Base-by-base conservation (phyloP, 768 basidiomycete genomes). In the Suillus sp. region DNA sequence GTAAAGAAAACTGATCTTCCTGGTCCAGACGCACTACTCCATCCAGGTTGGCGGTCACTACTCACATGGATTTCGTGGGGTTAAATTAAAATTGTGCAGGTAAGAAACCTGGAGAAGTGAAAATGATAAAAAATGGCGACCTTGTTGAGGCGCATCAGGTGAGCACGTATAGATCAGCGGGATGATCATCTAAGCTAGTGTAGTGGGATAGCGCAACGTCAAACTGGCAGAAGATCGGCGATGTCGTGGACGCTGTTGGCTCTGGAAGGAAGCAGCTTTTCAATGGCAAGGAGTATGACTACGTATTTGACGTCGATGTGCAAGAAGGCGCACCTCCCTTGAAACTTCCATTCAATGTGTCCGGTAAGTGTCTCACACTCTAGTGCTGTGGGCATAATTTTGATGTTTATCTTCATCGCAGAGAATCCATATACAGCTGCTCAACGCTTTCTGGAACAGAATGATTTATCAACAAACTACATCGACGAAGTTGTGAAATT, bases 241-340 rank as follows among this genome's bases (percentile, higher is more conserved):
- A 96, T 68, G 96, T 99, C 6, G 95, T 96, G 4, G 97, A 97
- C 71, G 96, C 95, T 22, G 91, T 96, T 59, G 92, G 95, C 27
- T 87, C 89, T 40, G 86, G 87, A n/a, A 83, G 94, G 62, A 96
- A 93, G 76, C 93, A 96, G 75, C 82, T 97, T n/a, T 90, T 91
- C 71, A 77, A 95, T 68, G 97, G 97, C 20, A 89, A 90, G 71
- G 96, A 99, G 77, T 99, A 96, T 71, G 97, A 99, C 77, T 97
- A 97, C 70, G 96, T 99, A n/a, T 98, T 99, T 70, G 96, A 97
- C 71, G 96, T 99, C 40, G 97, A 99, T 70, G 90, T 98, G 32
- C 84, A 93, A 70, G 96, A 97, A 64, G 96, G 95, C 2, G 87
- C 86, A 18, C 96, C 96, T 13, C 89, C 96, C 8, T 80, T 99